Percentiles rank a stretch among this genome's conserved stretches.
Evolutionary conservation across 441 rosid genomes (phyloP).

Genomic region (Populus tomentosa): DNA sequence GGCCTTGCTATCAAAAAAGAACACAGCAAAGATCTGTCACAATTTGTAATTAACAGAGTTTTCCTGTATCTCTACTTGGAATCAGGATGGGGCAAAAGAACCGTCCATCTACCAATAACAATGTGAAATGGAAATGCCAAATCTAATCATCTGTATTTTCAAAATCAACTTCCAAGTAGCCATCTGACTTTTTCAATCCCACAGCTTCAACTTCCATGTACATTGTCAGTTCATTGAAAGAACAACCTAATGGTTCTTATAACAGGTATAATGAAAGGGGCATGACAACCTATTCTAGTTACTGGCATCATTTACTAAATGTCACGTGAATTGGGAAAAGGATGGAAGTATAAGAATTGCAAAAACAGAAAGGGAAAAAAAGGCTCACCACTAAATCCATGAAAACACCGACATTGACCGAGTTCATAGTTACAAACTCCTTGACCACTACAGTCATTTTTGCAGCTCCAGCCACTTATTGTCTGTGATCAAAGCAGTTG

Average conservation of each 20-base stretch:
- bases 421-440: conserved; percentile 85
- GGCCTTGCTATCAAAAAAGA: background rate
- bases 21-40: background rate
- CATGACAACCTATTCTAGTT: background rate
- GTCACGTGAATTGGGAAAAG: background rate
- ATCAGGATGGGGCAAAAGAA: background rate
- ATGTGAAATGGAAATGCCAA: background rate
- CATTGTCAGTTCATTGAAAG: background rate
- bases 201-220: background rate
- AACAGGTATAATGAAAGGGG: background rate
- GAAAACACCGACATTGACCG: conserved; percentile 85
- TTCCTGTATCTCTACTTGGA: background rate
- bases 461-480: conserved; percentile 66
- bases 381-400: conserved; percentile 67
- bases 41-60: background rate
- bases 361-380: background rate
- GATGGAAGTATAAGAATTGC: background rate
- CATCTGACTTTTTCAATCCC: background rate
- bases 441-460: conserved; percentile 65
- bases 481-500: conserved; percentile 39
- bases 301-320: background rate
- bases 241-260: background rate
- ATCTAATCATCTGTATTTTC: too few relatives aligned
- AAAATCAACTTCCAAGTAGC: background rate
- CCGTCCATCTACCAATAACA: background rate